phyloP scores from a whole-genome alignment of 805 yeast species.

The Ogataea pilisensis region DNA sequence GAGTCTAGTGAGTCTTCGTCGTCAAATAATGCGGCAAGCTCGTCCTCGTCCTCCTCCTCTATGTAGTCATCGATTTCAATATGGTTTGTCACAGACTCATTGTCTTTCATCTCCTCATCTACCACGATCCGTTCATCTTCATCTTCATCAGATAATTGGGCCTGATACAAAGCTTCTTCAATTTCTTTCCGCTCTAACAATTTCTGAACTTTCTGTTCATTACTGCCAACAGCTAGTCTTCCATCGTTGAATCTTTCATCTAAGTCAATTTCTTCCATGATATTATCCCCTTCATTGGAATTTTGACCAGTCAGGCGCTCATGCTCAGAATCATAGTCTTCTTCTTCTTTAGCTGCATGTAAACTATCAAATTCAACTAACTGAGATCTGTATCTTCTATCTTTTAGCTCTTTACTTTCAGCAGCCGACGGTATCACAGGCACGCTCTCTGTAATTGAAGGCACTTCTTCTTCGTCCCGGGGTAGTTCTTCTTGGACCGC shows the following conservation, averaged over 20 bases:
- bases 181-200: slow-evolving; percentile 28
- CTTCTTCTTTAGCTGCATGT: slow-evolving; percentile 15
- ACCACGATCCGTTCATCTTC: slow-evolving; percentile 4
- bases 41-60: slow-evolving; percentile 1
- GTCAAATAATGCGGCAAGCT: not conserved
- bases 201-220: slow-evolving; percentile 25
- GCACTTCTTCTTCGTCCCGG: not conserved
- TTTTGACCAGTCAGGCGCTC: slow-evolving; percentile 6
- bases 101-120: not conserved
- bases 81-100: too few relatives aligned
- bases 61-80: not conserved
- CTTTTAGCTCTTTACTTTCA: slow-evolving; percentile 19
- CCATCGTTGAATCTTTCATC: slow-evolving; percentile 25
- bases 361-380: slow-evolving; percentile 9
- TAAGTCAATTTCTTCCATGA: slow-evolving; percentile 17
- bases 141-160: slow-evolving; percentile 18
- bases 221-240: slow-evolving; percentile 27
- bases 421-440: slow-evolving; percentile 16
- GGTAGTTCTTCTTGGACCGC: too few relatives aligned
- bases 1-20: not conserved
- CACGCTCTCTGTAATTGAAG: slow-evolving; percentile 1
- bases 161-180: slow-evolving; percentile 32
- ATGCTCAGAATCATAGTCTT: slow-evolving; percentile 20
- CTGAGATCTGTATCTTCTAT: slow-evolving; percentile 17
- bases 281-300: slow-evolving; percentile 8